Evolutionary conservation across 257 asterid genomes (phyloP).

Genomic region (Nicotiana obtusifolia): DNA sequence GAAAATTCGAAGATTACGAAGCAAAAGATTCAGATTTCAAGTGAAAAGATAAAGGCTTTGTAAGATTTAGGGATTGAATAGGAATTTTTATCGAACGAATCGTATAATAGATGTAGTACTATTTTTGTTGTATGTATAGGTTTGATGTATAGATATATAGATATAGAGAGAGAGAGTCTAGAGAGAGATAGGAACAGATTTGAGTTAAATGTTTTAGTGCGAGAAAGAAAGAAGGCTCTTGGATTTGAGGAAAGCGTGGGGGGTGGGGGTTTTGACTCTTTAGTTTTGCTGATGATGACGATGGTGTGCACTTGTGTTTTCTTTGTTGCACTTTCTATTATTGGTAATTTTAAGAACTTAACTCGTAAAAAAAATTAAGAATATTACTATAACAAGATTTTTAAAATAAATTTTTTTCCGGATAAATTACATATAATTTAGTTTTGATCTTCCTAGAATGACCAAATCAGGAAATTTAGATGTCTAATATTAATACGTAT

Average conservation of each 20-base stretch:
- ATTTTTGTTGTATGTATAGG: constrained; percentile 24
- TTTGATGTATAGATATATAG: constrained; percentile 38
- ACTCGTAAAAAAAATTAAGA: neutral
- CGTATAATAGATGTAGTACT: constrained; percentile 30
- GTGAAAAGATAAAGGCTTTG: neutral
- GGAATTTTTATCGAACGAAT: constrained; percentile 29
- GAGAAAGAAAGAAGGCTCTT: constrained; percentile 12
- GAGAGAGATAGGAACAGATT: constrained; percentile 23
- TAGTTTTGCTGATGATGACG: neutral
- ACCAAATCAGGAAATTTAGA: no score
- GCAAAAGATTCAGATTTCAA: constrained; percentile 6
- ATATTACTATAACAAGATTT: neutral
- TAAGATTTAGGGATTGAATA: constrained; percentile 31
- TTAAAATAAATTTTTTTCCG: neutral
- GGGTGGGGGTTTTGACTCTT: constrained; percentile 14
- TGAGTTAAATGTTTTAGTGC: constrained; percentile 14
- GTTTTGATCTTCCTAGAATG: neutral
- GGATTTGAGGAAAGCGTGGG: constrained; percentile 8
- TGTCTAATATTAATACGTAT: no score
- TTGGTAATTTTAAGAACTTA: neutral
- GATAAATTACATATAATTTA: neutral
- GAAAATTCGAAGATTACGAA: neutral
- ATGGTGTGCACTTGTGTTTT: neutral
- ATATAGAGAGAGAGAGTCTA: constrained; percentile 40
- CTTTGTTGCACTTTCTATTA: neutral